These are phyloP conservation scores for Astrocystis sublimbata DNA, from an alignment of 495 filamentous ascomycete genomes.

Conservation along the genomic window DNA sequence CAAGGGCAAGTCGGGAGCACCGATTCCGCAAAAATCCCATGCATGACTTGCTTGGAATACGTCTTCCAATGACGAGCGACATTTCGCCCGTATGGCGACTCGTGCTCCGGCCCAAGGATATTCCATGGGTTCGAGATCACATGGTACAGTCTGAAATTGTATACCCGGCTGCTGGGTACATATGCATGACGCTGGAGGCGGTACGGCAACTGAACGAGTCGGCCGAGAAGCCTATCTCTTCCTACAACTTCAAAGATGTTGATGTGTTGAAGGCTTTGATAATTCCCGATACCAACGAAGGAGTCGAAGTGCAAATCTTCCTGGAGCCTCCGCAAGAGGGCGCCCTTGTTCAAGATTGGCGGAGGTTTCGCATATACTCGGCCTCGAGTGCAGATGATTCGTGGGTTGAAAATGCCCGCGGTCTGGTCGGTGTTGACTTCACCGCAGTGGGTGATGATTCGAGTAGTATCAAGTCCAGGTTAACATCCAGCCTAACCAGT, in stretches of 20 bases:
- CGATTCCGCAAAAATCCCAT: slow-evolving; percentile 34
- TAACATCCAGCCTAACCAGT: background rate
- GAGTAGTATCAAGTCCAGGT: background rate
- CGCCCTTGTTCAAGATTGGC: slow-evolving; percentile 9
- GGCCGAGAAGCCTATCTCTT: slow-evolving; percentile 15
- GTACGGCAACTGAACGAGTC: slow-evolving; percentile 35
- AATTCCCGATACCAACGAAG: slow-evolving; percentile 38
- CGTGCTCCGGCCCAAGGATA: slow-evolving; percentile 32
- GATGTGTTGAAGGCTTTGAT: slow-evolving; percentile 36
- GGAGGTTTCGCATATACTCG: slow-evolving; percentile 33
- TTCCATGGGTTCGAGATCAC: slow-evolving; percentile 54
- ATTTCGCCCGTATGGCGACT: slow-evolving; percentile 45
- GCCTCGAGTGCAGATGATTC: slow-evolving; percentile 32
- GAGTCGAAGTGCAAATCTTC: slow-evolving; percentile 19
- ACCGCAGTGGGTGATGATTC: no score
- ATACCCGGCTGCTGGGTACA: slow-evolving; percentile 47
- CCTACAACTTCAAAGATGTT: slow-evolving; percentile 31
- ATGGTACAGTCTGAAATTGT: slow-evolving; percentile 37
- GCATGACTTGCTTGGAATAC: slow-evolving; percentile 51
- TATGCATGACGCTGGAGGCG: slow-evolving; percentile 49
- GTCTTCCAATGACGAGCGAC: slow-evolving; percentile 30
- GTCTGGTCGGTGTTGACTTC: slow-evolving; percentile 38
- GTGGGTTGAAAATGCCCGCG: slow-evolving; percentile 46
- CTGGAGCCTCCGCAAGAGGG: slow-evolving; percentile 9
- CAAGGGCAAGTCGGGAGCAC: slow-evolving; percentile 39